Conservation (phyloP, 139 green algal species). For the Microglena sp. region DNA sequence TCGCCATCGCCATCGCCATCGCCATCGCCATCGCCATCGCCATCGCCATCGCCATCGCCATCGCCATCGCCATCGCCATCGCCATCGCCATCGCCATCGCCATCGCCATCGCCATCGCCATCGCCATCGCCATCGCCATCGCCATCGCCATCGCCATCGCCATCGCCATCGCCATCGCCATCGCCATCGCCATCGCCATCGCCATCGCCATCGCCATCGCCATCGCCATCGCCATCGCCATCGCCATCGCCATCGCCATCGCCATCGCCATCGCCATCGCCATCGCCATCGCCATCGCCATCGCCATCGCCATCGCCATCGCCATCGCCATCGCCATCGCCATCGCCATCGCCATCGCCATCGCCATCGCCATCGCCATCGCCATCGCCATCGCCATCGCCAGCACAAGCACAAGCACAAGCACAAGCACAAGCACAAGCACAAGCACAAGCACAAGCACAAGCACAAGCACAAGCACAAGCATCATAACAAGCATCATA, state of each 20-base stretch:
- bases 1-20: no score
- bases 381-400: background rate
- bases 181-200: background rate
- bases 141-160: background rate
- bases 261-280: background rate
- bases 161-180: background rate
- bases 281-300: background rate
- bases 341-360: no score
- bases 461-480: no score
- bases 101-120: background rate
- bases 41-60: no score
- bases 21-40: no score
- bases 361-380: no score
- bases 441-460: no score
- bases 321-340: no score
- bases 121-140: background rate
- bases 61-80: no score
- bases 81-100: background rate
- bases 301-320: background rate
- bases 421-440: no score
- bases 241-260: background rate
- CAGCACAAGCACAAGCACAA: no score
- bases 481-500: no score
- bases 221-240: background rate
- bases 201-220: background rate